A percentile compares a stretch with the other conserved stretches of the same genome.
phyloP scores from a whole-genome alignment of 805 yeast species.

The Lachancea nothofagi region DNA sequence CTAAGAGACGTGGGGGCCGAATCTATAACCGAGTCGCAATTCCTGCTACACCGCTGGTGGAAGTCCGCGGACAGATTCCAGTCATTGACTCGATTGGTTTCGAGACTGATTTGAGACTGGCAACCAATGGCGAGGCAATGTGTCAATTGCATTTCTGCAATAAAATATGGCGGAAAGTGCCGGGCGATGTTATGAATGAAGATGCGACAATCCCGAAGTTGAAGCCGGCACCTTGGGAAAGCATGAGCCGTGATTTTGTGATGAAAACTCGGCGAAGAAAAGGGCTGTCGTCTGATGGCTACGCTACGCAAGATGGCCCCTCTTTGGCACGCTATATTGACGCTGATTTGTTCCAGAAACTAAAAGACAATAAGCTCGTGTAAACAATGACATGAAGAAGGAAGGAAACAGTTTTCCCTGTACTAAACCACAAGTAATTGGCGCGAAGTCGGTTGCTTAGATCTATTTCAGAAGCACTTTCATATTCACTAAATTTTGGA shows the following conservation, averaged over 20 bases:
- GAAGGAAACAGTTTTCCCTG: no score
- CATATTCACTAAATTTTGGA: no score
- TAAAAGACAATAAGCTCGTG: slow-evolving; percentile 46
- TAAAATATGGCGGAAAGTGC: slow-evolving; percentile 63
- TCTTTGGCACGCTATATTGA: slow-evolving; percentile 61
- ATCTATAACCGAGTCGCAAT: slow-evolving; percentile 46
- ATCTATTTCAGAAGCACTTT: no score
- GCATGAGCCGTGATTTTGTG: slow-evolving; percentile 82
- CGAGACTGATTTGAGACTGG: slow-evolving; percentile 75
- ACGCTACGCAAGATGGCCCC: slow-evolving; percentile 30
- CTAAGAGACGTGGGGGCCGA: slow-evolving; percentile 64
- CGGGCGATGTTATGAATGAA: slow-evolving; percentile 86
- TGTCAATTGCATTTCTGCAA: slow-evolving; percentile 57
- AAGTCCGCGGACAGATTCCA: slow-evolving; percentile 63
- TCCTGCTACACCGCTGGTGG: slow-evolving; percentile 65
- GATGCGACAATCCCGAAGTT: slow-evolving; percentile 59
- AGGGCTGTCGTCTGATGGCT: slow-evolving; percentile 65
- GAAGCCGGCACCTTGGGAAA: slow-evolving; percentile 63
- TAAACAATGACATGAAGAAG: not conserved
- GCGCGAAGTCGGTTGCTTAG: no score
- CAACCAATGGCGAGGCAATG: slow-evolving; percentile 74
- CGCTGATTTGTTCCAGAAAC: slow-evolving; percentile 45
- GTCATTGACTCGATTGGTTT: slow-evolving; percentile 88
- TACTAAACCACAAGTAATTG: no score
- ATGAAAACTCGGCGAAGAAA: slow-evolving; percentile 85